Base-by-base conservation (phyloP, 2,329 filamentous ascomycete genomes). In the Talaromyces rugulosus region DNA sequence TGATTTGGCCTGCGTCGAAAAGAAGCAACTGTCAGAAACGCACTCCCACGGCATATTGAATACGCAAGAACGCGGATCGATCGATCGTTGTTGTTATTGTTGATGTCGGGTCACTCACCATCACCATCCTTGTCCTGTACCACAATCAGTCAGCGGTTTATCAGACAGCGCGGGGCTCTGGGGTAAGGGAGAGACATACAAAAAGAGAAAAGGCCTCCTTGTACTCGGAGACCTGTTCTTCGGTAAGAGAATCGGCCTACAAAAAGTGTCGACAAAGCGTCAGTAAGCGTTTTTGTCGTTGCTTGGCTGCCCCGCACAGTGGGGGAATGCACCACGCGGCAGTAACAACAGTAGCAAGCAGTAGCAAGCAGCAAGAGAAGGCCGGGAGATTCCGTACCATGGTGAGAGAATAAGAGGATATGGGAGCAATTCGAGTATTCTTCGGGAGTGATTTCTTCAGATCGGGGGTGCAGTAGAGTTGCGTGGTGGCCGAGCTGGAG, bases 161-260 rank as follows among this genome's bases (percentile, higher is more conserved):
- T 30, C 33, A 33, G 23, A 53, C 36, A 50, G 12, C 18, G 50
- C 50, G 59, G 40, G 59, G 68, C 56, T 47, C 34, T 9, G 51
- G 61, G 47, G 57, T 55, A 30, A 14, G 65, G 61, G 14, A 34
- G 27, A 28, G 60, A 88, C 95, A 89, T 89, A 99, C 95, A 82
- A 99, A 99, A 70, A 99, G 91, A 79, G 95, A 99, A 84, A 99
- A 99, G 61, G 95, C 95, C 85, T 99, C 95, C 90, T 98, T 99
- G 86, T 98, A 99, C 85, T 99, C 95, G 78, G 95, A 98, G 79
- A 99, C 95, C 87, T 99, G 95, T 84, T 99, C 95, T 86, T 99
- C 95, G 73, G 95, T 98, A 76, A 99, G 89, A 80, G 94, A 94
- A 80, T 99, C 95, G 79, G 94, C 94, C 94, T 98, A 78, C 62